Base-by-base conservation (phyloP, 2,329 filamentous ascomycete genomes). In the Fusarium sp. region DNA sequence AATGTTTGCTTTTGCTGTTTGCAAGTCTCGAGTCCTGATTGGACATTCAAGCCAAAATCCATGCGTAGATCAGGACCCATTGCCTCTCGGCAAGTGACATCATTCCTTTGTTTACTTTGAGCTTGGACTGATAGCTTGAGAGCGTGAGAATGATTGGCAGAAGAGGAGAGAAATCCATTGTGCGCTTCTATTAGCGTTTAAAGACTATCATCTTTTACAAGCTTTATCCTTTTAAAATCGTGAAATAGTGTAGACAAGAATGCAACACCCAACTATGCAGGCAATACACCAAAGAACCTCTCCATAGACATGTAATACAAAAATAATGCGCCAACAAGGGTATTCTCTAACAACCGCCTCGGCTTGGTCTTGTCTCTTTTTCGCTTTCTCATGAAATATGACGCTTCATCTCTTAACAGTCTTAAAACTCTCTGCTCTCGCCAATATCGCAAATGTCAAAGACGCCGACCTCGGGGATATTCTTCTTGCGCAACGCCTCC, bases 381-480 rank as follows among this genome's bases (percentile, higher is more conserved):
- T 45, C 52, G 52, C 71, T 58, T 66, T 36, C 52, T 61, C 36
- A 35, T 50, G 36, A 40, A 42, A 40, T 60, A n/a, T 42, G 63
- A 20, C n/a, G 22, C 16, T 57, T 42, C 38, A 42, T 20, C 18
- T 40, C 36, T 50, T 78, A 92, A 82, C 95, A 97, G 80, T 95
- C 93, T 69, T 78, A 92, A 82, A 95, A 97, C 80, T 95, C 93
- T 69, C 91, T 88, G 76, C 92, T 95, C 85, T 96, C 94, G 0
- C 95, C 94, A 84, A 98, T 94, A 75, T 94, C 91, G 79, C 94
- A 96, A 1, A 94, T 89, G 79, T 95, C 95, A 85, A 97, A 97
- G 0, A 93, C 85, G 0, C 94, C 94, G 54, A 87, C 89, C 82
- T 95, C 93, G 0, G 89, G 85, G 1, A 97, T 80, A 0, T 90